phyloP scores from a whole-genome alignment of 768 basidiomycete genomes.

The Rhizopogon rudus region DNA sequence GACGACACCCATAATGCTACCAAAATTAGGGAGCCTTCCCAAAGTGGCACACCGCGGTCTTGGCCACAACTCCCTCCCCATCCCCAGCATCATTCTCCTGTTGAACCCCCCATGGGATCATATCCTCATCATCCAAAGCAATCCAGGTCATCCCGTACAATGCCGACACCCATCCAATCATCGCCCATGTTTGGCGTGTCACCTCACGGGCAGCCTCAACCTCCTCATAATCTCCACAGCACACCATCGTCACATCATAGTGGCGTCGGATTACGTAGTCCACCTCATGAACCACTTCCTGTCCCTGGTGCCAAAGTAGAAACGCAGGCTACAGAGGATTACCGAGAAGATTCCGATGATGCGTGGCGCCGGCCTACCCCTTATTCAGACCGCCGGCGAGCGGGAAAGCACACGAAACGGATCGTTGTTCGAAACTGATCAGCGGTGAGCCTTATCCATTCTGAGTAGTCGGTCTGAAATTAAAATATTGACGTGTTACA shows the following conservation, averaged over 20 bases:
- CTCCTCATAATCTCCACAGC: slow-evolving; percentile 28
- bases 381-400: slow-evolving; percentile 66
- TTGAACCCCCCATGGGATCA: slow-evolving; percentile 28
- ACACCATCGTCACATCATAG: slow-evolving; percentile 19
- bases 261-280: slow-evolving; percentile 35
- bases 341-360: slow-evolving; percentile 57
- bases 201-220: slow-evolving; percentile 28
- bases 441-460: slow-evolving; percentile 1
- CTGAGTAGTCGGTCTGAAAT: not conserved
- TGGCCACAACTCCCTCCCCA: slow-evolving; percentile 29
- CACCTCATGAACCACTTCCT: slow-evolving; percentile 39
- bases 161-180: slow-evolving; percentile 20
- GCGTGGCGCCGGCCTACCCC: slow-evolving; percentile 71
- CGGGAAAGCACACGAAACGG: slow-evolving; percentile 75
- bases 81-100: slow-evolving; percentile 24
- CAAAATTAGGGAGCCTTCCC: slow-evolving; percentile 16
- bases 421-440: slow-evolving; percentile 49
- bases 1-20: slow-evolving; percentile 21
- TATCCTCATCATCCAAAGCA: slow-evolving; percentile 27
- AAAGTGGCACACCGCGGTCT: slow-evolving; percentile 14
- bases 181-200: slow-evolving; percentile 17
- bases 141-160: slow-evolving; percentile 22
- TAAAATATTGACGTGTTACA: not conserved
- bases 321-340: slow-evolving; percentile 39
- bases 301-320: slow-evolving; percentile 29